Base-by-base conservation (phyloP, 495 filamentous ascomycete species). In the Clavariopsis aquatica region DNA sequence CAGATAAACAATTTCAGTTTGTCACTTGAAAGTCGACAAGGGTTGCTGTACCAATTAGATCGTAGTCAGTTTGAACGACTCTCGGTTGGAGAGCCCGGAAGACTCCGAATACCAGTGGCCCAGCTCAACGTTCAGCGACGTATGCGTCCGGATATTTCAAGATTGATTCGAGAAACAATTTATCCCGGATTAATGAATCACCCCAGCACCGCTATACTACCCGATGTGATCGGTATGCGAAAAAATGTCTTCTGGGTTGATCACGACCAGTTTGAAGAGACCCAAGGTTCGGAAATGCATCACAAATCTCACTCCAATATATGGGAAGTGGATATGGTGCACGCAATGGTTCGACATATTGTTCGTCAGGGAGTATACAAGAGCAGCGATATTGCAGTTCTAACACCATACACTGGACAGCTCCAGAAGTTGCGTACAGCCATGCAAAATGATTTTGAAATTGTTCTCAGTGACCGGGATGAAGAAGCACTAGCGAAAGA, bases 361-460 rank as follows among this genome's bases (percentile, higher is more conserved):
- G 75, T 90, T n/a, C 77, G 78, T 0, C 90, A 95, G 66, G 87
- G 89, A 2, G 69, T 68, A 1, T 93, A 93, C 65, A n/a, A 69
- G 36, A 74, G 69, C 0, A 78, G 80, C 0, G 89, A 95, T 52
- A 93, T 96, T 71, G 89, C 90, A 1, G 84, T 96, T 10, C 64
- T 95, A 0, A 92, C 90, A 1, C 91, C 90, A 0, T 94, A 94
- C 69, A 73, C 84, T 0, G 87, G 88, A 8, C 91, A 96, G 68
- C 76, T 95, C 4, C 80, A 83, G 29, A 83, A 81, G 41, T 77
- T 94, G 24, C 77, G 81, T 5, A 73, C 75, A 20, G 76, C 71
- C 29, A 73, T 93, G 36, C 63, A 71, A 3, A 69, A 65, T 2
- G 73, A 79, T 13, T 86, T 86, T 56, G 84, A 86, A 41, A 84